Conservation (phyloP, 2,329 filamentous ascomycete genomes). For the Westerdykella aurantiaca region DNA sequence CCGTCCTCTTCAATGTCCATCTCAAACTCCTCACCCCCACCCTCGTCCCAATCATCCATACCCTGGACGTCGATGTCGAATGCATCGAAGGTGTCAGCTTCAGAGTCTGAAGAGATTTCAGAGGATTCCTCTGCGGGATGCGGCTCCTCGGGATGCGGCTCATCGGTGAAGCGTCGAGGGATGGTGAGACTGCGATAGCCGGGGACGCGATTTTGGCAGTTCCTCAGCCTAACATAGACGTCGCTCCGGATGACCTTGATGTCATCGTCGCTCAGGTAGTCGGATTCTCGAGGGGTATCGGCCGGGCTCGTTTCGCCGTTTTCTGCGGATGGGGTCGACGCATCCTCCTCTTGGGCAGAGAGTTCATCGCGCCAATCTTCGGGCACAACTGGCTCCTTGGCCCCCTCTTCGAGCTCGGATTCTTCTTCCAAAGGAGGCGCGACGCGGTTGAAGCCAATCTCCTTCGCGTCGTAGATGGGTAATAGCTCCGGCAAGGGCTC, state of each 20-base stretch:
- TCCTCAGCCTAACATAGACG: too few relatives aligned
- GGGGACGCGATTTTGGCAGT: too few relatives aligned
- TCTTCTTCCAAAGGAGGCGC: slow-evolving; percentile 1
- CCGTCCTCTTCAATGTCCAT: background rate
- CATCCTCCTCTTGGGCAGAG: background rate
- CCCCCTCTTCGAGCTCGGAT: background rate
- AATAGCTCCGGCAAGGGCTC: slow-evolving; percentile 20
- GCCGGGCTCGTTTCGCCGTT: too few relatives aligned
- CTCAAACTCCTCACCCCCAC: background rate
- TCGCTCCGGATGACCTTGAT: background rate
- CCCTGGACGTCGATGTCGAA: background rate
- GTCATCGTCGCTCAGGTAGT: background rate
- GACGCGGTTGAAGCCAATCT: slow-evolving; percentile 36
- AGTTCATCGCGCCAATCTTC: slow-evolving; percentile 1
- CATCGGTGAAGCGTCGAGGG: too few relatives aligned
- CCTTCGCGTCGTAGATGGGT: slow-evolving; percentile 38
- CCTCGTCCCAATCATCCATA: background rate
- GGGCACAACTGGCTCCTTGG: background rate
- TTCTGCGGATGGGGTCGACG: too few relatives aligned
- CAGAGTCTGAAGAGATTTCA: too few relatives aligned
- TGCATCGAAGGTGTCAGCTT: too few relatives aligned
- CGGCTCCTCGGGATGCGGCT: too few relatives aligned
- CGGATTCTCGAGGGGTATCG: background rate
- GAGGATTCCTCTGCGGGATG: too few relatives aligned
- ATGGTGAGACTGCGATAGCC: too few relatives aligned